A percentile compares a stretch with the other conserved stretches of the same genome.
These are phyloP conservation scores for Colletotrichum incanum DNA, from an alignment of 2,329 filamentous ascomycete species.

Conservation along the genomic window DNA sequence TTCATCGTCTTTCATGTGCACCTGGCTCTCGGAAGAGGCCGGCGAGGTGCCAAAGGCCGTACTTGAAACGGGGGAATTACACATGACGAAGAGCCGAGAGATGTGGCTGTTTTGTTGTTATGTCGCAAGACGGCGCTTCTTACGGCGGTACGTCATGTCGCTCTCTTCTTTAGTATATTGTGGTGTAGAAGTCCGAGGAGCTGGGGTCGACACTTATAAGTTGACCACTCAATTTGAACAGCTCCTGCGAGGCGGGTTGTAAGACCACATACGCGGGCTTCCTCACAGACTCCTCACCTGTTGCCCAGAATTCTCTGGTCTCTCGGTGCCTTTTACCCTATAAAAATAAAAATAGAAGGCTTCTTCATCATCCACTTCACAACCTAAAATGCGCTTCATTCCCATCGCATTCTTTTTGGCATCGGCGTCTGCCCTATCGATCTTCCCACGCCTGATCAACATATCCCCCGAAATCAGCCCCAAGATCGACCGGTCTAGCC, in stretches of 20 bases:
- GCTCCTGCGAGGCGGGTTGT: background rate
- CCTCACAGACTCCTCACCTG: background rate
- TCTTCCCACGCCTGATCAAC: background rate
- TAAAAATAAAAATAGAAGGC: background rate
- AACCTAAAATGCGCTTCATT: background rate
- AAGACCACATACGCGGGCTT: background rate
- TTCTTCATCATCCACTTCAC: background rate
- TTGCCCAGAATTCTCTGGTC: background rate
- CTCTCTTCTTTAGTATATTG: background rate
- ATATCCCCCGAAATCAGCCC: background rate
- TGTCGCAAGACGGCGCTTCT: background rate
- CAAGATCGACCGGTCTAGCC: background rate
- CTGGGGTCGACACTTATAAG: background rate
- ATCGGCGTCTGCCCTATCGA: background rate
- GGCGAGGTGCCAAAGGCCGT: background rate
- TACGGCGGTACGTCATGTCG: background rate
- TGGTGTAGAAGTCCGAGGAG: background rate
- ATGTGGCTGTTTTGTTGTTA: background rate
- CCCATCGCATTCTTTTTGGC: background rate
- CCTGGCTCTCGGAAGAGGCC: background rate
- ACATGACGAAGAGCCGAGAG: background rate
- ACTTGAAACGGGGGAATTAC: background rate
- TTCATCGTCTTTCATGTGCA: background rate
- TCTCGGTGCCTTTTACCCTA: background rate
- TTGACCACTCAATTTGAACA: background rate